phyloP scores from a whole-genome alignment of 2,329 filamentous ascomycete genomes.

The Epichloe gansuensis region DNA sequence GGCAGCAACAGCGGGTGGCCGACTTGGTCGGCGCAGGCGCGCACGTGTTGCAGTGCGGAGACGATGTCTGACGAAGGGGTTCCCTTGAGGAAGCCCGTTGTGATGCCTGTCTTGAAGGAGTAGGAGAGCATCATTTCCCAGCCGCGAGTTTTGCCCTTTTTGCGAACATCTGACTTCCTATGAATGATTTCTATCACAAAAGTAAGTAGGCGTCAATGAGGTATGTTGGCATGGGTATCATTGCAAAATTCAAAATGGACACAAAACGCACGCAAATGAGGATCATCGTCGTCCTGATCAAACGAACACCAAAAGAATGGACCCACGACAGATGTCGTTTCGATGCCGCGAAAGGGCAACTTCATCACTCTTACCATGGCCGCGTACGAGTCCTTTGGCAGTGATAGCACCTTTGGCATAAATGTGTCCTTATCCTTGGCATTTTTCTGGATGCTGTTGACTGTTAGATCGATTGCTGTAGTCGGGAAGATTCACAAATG shows the following conservation, averaged over 20 bases:
- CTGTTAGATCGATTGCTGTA: background rate
- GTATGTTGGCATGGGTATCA: no score
- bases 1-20: constrained; percentile 48
- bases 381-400: constrained; percentile 36
- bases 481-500: background rate
- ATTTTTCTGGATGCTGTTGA: constrained; percentile 39
- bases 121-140: constrained; percentile 53
- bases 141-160: constrained; percentile 49
- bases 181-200: constrained; percentile 40
- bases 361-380: constrained; percentile 41
- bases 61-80: constrained; percentile 43
- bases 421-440: constrained; percentile 47
- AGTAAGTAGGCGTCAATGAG: no score
- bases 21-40: constrained; percentile 33
- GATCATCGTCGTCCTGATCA: constrained; percentile 43
- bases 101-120: constrained; percentile 39
- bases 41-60: constrained; percentile 35
- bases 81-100: constrained; percentile 49
- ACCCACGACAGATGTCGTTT: constrained; percentile 45
- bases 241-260: no score
- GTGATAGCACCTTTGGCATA: constrained; percentile 38
- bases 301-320: constrained; percentile 50
- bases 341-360: constrained; percentile 44
- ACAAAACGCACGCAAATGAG: constrained; percentile 38
- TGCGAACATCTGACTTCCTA: constrained; percentile 53